Evolutionary conservation across 352 stramenopile species (phyloP), one percentile per base, ranked within the genome.

Genomic region (Pythium chondricola): DNA sequence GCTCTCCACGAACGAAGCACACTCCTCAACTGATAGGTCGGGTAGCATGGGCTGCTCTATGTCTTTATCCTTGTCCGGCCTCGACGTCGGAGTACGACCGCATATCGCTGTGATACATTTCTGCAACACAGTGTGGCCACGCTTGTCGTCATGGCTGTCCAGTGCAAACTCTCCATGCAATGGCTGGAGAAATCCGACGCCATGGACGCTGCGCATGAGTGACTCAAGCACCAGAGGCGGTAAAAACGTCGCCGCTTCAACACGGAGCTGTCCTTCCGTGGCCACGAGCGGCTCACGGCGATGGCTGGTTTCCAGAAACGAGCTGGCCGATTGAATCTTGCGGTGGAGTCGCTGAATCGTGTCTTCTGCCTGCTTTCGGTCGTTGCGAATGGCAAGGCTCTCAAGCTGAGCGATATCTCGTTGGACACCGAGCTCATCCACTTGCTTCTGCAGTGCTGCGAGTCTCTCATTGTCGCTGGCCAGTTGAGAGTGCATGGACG

Each of bases 201-300:
- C 70, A 52, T 86, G 71, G 36, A 77, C 83, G 9, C 68, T 68
- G 9, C 78, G 68, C 18, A 89, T 47, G 16, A 89, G 55, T 14
- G 78, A 87, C 46, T 87, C 75, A 11, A 89, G 63, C 8, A 89
- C 67, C 18, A 86, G 66, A 8, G 72, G 65, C 0, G 73, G 74
- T 2, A 89, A 32, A 48, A 80, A 84, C 4, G 75, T 74, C 27
- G 65, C 73, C 20, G 74, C 74, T 57, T 87, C 78, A 3, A 82
- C 73, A 1, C 75, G 71, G 6, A 89, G 47, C 43, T 86, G 73
- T 1, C 71, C 71, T 58, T 89, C 78, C 25, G 74, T 70, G 4
- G 66, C 83, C 11, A 89, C 69, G 3, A 75, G 47, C 10, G 54
- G 61, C 36, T 87, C 74, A 18, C 78, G 74, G 13, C 61, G 52